Base-by-base conservation (phyloP, 768 basidiomycete species). In the Sporobolomyces roseus region DNA sequence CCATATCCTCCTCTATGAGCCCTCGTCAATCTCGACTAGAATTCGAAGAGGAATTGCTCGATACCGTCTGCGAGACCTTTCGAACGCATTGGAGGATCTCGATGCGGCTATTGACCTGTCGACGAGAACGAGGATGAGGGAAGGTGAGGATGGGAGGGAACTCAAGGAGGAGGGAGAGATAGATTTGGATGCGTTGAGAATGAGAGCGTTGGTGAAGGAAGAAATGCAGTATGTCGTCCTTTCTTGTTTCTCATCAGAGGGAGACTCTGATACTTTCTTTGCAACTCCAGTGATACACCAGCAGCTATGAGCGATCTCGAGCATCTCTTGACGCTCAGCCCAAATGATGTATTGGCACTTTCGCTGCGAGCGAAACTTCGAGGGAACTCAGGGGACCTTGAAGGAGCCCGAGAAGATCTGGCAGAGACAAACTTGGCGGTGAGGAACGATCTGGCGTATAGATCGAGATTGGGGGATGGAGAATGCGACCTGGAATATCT, bases 401-500 rank as follows among this genome's bases (percentile, higher is more conserved):
- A 13, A 6, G 62, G 56, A 38, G 70, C 70, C 1, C 66, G 52
- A 6, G 59, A 48, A 0, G 66, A 63, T n/a, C 63, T 72, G 14
- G 58, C 62, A 4, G 45, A 51, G 21, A 67, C 63, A 21, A 72
- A 72, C 46, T 9, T 25, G 10, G 70, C 66, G 1, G 53, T 72
- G 4, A n/a, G 59, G 1, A 55, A 21, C 27, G 63, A 63, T 5
- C 36, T 51, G 12, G 63, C 63, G 38, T 72, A 67, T 35, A 27
- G 70, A 25, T 67, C 65, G 48, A 25, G 63, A n/a, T 27, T 67
- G 2, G 70, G 70, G 0, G 70, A 72, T n/a, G n/a, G 33, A 3
- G 70, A 72, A 9, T 56, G 45, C 35, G 70, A 72, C 27, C 29
- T 72, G 19, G 70, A 72, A 45, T 72, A 56, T 32, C 43, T 72